These are phyloP conservation scores for Butyriboletus loyo DNA, from an alignment of 768 basidiomycete species.

Conservation along the genomic window DNA sequence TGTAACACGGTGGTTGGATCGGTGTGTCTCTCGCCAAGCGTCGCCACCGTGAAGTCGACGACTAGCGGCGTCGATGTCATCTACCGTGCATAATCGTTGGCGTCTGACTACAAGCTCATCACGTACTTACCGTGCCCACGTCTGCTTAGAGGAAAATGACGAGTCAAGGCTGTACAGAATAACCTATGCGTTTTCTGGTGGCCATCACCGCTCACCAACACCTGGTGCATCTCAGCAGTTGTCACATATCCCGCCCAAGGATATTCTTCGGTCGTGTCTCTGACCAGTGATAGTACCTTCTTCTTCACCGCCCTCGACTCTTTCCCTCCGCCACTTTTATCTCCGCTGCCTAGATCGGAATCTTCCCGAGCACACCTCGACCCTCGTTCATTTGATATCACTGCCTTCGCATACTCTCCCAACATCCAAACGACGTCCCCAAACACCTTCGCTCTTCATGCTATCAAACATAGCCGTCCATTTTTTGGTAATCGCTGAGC, in stretches of 20 bases:
- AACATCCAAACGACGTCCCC: slow-evolving; percentile 96
- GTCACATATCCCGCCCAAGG: no score
- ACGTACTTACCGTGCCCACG: no score
- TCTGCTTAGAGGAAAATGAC: neutral
- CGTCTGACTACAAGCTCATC: neutral
- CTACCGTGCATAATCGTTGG: neutral
- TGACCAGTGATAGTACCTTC: slow-evolving; percentile 34
- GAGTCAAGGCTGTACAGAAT: no score
- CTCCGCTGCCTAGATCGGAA: slow-evolving; percentile 94
- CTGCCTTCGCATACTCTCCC: slow-evolving; percentile 84
- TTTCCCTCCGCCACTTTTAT: slow-evolving; percentile 68
- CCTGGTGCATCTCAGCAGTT: no score
- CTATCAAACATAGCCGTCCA: slow-evolving; percentile 76
- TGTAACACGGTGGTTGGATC: neutral
- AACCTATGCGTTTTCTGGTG: no score
- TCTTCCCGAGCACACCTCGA: slow-evolving; percentile 86
- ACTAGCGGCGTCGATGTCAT: neutral
- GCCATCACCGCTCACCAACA: no score
- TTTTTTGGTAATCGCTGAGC: slow-evolving; percentile 79
- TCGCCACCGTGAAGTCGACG: neutral
- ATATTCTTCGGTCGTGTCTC: slow-evolving; percentile 61
- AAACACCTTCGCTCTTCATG: slow-evolving; percentile 96
- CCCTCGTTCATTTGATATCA: slow-evolving; percentile 72
- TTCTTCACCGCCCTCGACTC: slow-evolving; percentile 48
- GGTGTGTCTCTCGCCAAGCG: neutral